Evolutionary conservation across 768 basidiomycete genomes (phyloP).

Genomic region (Pulveroboletus sp.): DNA sequence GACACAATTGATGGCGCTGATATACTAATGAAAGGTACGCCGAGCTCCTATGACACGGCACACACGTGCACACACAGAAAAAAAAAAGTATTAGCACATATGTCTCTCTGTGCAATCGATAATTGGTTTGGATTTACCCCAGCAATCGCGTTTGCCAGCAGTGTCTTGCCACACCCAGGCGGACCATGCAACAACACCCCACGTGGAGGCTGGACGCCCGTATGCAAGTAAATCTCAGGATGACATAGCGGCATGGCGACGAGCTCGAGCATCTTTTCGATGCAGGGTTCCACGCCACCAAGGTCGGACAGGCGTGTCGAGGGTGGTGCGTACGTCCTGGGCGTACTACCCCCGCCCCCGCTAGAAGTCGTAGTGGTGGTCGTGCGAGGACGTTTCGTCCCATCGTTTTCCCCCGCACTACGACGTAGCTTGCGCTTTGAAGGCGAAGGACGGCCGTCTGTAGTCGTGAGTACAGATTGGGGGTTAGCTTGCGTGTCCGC

Average conservation of each 20-base stretch:
- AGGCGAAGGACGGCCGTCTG: slow-evolving; percentile 17
- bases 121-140: slow-evolving; percentile 54
- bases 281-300: slow-evolving; percentile 79
- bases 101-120: not conserved
- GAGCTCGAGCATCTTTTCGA: slow-evolving; percentile 94
- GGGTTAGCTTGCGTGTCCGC: not conserved
- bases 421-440: slow-evolving; percentile 66
- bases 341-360: slow-evolving; percentile 22
- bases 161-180: slow-evolving; percentile 95
- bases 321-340: slow-evolving; percentile 57
- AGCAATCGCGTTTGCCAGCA: slow-evolving; percentile 91
- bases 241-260: slow-evolving; percentile 93
- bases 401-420: slow-evolving; percentile 38
- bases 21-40: slow-evolving; percentile 87
- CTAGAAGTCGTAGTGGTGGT: slow-evolving; percentile 12
- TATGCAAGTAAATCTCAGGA: slow-evolving; percentile 92
- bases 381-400: slow-evolving; percentile 53
- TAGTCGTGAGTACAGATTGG: not conserved
- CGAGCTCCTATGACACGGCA: slow-evolving; percentile 62
- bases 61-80: too few species aligned
- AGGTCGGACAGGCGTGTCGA: slow-evolving; percentile 74
- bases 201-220: slow-evolving; percentile 86
- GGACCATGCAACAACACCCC: slow-evolving; percentile 94
- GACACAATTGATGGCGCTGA: slow-evolving; percentile 95
- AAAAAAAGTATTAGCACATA: not conserved